Percentiles rank a stretch among this genome's conserved stretches.
phyloP scores from a whole-genome alignment of 192 early-diverging fungal genomes.

The Mortierella antarctica region DNA sequence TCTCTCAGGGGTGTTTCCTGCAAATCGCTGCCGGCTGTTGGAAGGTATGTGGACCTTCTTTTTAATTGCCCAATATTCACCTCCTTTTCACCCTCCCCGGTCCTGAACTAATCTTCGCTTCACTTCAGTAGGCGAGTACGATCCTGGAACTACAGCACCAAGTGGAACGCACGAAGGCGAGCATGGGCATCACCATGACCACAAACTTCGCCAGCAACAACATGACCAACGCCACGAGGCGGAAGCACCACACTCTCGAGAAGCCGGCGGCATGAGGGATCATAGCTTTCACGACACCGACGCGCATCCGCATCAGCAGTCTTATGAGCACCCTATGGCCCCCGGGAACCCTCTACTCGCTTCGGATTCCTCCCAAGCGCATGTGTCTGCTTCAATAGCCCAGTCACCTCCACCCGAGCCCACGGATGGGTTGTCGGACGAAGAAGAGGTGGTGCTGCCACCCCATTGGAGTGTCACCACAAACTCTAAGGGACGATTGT shows the following conservation, averaged over 20 bases:
- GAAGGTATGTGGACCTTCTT: conserved; percentile 3
- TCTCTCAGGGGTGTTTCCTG: conserved; percentile 42
- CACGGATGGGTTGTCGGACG: conserved; percentile 10
- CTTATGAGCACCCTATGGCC: not conserved
- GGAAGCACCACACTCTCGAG: not conserved
- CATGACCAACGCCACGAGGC: not conserved
- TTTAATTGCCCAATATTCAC: not conserved
- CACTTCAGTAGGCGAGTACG: too few species aligned
- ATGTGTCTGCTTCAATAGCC: not conserved
- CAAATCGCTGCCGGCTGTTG: conserved; percentile 41
- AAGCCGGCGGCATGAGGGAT: not conserved
- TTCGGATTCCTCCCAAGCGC: not conserved
- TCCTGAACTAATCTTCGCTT: not conserved
- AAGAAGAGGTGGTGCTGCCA: conserved; percentile 24
- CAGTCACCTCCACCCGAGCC: conserved; percentile 45
- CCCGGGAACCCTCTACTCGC: too few species aligned
- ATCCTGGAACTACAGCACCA: too few species aligned
- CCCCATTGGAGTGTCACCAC: conserved; percentile 51
- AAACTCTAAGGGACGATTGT: conserved; percentile 31
- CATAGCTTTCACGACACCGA: not conserved
- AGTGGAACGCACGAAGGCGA: not conserved
- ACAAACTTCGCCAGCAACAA: not conserved
- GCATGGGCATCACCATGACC: not conserved
- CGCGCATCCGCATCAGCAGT: not conserved
- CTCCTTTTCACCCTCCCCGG: not conserved